Base-by-base conservation (phyloP, 495 filamentous ascomycete genomes). In the Lophiostoma macrostomum region DNA sequence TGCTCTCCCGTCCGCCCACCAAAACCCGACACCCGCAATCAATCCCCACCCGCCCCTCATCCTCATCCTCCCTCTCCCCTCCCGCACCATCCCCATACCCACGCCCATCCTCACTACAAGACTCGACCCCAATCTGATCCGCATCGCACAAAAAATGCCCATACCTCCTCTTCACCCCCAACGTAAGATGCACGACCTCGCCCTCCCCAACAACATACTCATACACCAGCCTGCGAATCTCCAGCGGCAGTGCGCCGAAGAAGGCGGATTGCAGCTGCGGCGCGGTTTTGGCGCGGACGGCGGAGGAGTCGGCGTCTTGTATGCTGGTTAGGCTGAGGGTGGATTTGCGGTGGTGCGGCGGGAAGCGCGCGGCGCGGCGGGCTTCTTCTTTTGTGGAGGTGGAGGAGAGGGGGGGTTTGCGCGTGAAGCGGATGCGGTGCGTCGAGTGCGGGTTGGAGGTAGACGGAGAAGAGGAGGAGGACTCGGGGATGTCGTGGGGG, bases 11-110 rank as follows among this genome's bases (percentile, higher is more conserved):
- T 8, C 57, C 57, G 1, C 44, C 57, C 0, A 60, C 50, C 28
- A 60, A 27, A n/a, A 51, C 39, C 20, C 34, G 28, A 53, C 52
- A 57, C 8, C 37, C 32, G 22, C 52, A 53, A 29, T 47, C 41
- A 25, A 18, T 6, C 29, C 24, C 29, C 16, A 31, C 58, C 24
- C 46, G 37, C 8, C 39, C 58, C 32, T 44, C 51, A 20, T 50
- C 64, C 19, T 59, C 48, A 14, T 57, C 58, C 39, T 56, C 58
- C 41, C 65, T 58, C 43, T n/a, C n/a, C n/a, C n/a, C n/a, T n/a
- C n/a, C n/a, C n/a, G n/a, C n/a, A n/a, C n/a, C n/a, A n/a, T n/a
- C n/a, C n/a, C n/a, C n/a, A n/a, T n/a, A n/a, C n/a, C n/a, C n/a
- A n/a, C n/a, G n/a, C n/a, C n/a, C n/a, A n/a, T n/a, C n/a, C n/a